Percentiles rank a stretch among this genome's conserved stretches.
Conservation (phyloP, 805 yeast species). For the Yamadazyma paraphyllophila region DNA sequence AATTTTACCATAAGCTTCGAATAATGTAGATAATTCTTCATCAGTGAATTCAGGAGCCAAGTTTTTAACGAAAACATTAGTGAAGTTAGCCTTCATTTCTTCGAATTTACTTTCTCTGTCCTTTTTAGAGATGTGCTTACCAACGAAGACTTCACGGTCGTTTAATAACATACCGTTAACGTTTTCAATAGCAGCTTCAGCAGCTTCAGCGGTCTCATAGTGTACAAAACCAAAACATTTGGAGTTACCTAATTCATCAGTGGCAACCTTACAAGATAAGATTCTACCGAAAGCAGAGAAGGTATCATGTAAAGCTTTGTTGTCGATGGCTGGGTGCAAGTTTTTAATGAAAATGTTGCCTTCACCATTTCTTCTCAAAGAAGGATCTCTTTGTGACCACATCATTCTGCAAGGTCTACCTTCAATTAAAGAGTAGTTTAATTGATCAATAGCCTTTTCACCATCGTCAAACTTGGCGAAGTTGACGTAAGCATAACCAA, state of each 20-base stretch:
- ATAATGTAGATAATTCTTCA: constrained; percentile 69
- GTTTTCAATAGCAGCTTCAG: constrained; percentile 91
- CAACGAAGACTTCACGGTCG: constrained; percentile 94
- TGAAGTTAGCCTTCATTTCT: constrained; percentile 87
- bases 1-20: constrained; percentile 70
- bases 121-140: constrained; percentile 86
- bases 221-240: constrained; percentile 98
- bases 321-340: constrained; percentile 96
- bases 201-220: constrained; percentile 89
- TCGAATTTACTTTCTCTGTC: constrained; percentile 94
- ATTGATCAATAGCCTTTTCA: constrained; percentile 88
- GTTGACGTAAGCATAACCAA: constrained; percentile 98
- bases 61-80: constrained; percentile 95
- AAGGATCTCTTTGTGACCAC: constrained; percentile 99
- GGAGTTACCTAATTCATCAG: constrained; percentile 86
- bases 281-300: constrained; percentile 95
- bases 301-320: constrained; percentile 97
- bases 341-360: constrained; percentile 98
- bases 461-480: constrained; percentile 88
- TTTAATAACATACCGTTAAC: constrained; percentile 98
- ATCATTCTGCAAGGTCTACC: constrained; percentile 98
- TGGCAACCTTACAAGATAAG: constrained; percentile 95
- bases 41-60: constrained; percentile 67
- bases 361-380: constrained; percentile 89
- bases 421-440: constrained; percentile 90